Evolutionary conservation across 2,329 filamentous ascomycete genomes (phyloP).

Genomic region (Botryotinia globosa): DNA sequence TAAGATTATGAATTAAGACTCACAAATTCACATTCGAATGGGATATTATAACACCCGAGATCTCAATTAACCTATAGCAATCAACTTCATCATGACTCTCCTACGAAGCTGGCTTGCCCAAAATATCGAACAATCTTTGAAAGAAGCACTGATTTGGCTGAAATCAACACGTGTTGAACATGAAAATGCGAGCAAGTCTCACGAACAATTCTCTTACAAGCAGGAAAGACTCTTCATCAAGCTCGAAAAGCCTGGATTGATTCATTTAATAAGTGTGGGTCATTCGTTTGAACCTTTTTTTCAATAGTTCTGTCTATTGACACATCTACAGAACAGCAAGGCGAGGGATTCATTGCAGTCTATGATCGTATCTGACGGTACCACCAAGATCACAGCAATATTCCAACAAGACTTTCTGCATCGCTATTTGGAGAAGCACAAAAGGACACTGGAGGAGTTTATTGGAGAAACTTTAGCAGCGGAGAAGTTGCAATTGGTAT

Average conservation of each 20-base stretch:
- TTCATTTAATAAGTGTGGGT: conserved; percentile 16
- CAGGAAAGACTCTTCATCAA: conserved; percentile 6
- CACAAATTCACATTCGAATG: not conserved
- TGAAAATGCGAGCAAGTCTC: not conserved
- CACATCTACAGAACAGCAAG: not conserved
- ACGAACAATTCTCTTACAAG: conserved; percentile 7
- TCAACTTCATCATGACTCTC: not conserved
- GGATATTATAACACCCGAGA: not conserved
- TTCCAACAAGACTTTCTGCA: not conserved
- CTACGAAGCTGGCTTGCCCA: conserved; percentile 12
- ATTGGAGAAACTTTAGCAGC: not conserved
- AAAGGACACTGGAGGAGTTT: not conserved
- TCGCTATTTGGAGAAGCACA: conserved; percentile 10
- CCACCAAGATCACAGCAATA: conserved; percentile 5
- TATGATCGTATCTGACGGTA: conserved; percentile 10
- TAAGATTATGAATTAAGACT: not conserved
- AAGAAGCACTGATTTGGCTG: conserved; percentile 8
- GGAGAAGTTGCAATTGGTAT: conserved; percentile 9
- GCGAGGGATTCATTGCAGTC: not conserved
- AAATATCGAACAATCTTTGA: conserved; percentile 3
- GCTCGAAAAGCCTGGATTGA: not conserved
- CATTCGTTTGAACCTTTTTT: not conserved
- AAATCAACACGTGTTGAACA: not conserved
- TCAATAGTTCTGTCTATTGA: not conserved
- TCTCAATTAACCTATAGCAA: not conserved